A percentile compares a stretch with the other conserved stretches of the same genome.
Conservation (phyloP, 2,329 filamentous ascomycete genomes). For the Penicillium janthinellum region DNA sequence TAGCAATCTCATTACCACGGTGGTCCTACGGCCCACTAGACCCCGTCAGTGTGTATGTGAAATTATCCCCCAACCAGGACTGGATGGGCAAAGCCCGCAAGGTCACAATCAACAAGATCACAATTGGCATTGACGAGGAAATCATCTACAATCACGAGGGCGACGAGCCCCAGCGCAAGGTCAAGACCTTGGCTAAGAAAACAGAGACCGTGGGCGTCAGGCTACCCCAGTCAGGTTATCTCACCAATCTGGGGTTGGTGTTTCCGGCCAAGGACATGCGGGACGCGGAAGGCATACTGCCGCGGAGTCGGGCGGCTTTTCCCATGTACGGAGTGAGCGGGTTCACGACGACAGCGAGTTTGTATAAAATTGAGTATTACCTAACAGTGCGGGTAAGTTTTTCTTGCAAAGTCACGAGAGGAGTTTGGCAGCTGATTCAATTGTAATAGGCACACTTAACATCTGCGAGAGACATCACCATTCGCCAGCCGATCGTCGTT, state of each 20-base stretch:
- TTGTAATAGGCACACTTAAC: conserved; percentile 75
- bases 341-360: conserved; percentile 88
- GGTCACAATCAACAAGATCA: conserved; percentile 92
- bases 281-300: conserved; percentile 84
- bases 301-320: conserved; percentile 81
- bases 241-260: conserved; percentile 86
- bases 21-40: conserved; percentile 97
- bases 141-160: conserved; percentile 99
- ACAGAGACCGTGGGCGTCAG: conserved; percentile 79
- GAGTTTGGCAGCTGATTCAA: conserved; percentile 14
- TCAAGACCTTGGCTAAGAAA: conserved; percentile 83
- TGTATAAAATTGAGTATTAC: conserved; percentile 99
- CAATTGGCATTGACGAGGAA: conserved; percentile 91
- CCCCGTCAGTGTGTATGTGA: conserved; percentile 94
- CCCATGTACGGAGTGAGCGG: conserved; percentile 85
- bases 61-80: conserved; percentile 86
- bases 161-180: conserved; percentile 87
- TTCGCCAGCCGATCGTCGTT: conserved; percentile 92
- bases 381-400: conserved; percentile 80
- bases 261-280: conserved; percentile 88
- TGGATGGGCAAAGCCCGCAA: conserved; percentile 88
- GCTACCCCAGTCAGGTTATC: conserved; percentile 87
- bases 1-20: conserved; percentile 87
- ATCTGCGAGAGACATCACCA: conserved; percentile 80
- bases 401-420: not conserved